Evolutionary conservation across 495 filamentous ascomycete genomes (phyloP).

Genomic region (Tuber umbilicatum): DNA sequence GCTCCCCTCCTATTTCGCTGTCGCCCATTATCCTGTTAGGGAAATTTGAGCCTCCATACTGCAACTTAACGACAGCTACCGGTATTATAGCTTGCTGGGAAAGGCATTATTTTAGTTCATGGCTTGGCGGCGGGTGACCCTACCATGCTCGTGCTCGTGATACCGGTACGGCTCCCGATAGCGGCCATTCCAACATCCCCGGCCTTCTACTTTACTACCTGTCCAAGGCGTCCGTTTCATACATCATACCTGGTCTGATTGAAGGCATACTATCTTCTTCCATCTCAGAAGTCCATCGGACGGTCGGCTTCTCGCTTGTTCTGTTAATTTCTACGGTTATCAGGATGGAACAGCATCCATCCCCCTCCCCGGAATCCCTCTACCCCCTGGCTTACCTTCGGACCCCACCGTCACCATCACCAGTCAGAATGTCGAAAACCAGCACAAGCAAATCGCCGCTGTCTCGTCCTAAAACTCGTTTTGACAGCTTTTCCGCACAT

Average conservation of each 20-base stretch:
- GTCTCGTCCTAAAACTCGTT: slow-evolving; percentile 18
- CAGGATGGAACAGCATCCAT: background rate
- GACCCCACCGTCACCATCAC: slow-evolving; percentile 8
- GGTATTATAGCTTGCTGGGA: too few species aligned
- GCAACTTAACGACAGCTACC: too few species aligned
- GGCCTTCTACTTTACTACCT: background rate
- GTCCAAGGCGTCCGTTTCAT: background rate
- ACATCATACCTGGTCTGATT: background rate
- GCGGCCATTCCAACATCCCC: background rate
- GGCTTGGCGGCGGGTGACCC: background rate
- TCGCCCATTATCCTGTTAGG: too few species aligned
- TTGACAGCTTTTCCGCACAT: background rate
- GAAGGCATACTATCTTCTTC: background rate
- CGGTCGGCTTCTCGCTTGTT: background rate
- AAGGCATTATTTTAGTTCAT: background rate
- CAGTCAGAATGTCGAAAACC: background rate
- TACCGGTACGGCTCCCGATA: background rate
- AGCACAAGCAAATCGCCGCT: slow-evolving; percentile 7
- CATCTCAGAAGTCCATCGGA: background rate
- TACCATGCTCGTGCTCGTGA: background rate
- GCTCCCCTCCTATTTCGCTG: too few species aligned
- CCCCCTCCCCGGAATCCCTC: slow-evolving; percentile 22
- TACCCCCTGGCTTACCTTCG: slow-evolving; percentile 27
- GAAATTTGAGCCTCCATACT: too few species aligned
- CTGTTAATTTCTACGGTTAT: background rate